phyloP scores from a whole-genome alignment of 345 rosid genomes.

The Euphorbia lathyris region DNA sequence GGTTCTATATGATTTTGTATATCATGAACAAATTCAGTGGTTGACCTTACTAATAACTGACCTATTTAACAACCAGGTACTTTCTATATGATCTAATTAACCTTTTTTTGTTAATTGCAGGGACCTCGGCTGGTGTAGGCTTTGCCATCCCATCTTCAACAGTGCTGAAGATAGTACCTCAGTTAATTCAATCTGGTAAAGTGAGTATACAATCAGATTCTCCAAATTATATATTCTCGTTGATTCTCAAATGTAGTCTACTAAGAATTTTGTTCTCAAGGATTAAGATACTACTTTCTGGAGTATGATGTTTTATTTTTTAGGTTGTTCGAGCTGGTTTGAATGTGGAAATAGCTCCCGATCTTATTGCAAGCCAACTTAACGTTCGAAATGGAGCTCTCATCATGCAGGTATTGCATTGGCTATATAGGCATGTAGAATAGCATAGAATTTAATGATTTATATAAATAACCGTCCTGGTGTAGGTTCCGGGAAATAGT shows the following conservation, averaged over 20 bases:
- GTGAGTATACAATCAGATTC: slow-evolving; percentile 37
- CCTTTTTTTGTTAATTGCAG: slow-evolving; percentile 27
- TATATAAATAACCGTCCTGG: neutral
- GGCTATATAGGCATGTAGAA: neutral
- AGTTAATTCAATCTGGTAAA: slow-evolving; percentile 77
- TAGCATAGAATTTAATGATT: neutral
- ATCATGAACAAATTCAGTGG: neutral
- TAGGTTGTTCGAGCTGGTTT: slow-evolving; percentile 86
- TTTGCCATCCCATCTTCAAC: slow-evolving; percentile 96
- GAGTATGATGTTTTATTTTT: slow-evolving; percentile 10
- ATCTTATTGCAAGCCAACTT: slow-evolving; percentile 79
- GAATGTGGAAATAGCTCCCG: slow-evolving; percentile 82
- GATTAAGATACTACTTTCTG: neutral
- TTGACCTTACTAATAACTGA: neutral
- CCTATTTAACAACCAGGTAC: neutral
- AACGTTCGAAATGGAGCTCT: slow-evolving; percentile 92
- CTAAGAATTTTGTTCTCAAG: neutral
- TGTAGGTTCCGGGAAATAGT: slow-evolving; percentile 71
- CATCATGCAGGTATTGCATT: slow-evolving; percentile 56
- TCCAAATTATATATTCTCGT: neutral
- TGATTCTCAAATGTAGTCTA: neutral
- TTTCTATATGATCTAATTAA: neutral
- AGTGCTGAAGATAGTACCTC: slow-evolving; percentile 85
- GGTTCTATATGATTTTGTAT: neutral
- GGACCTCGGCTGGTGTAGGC: slow-evolving; percentile 95